Evolutionary conservation across 2,329 filamentous ascomycete species (phyloP).

Genomic region (Cladobotryum protrusum): DNA sequence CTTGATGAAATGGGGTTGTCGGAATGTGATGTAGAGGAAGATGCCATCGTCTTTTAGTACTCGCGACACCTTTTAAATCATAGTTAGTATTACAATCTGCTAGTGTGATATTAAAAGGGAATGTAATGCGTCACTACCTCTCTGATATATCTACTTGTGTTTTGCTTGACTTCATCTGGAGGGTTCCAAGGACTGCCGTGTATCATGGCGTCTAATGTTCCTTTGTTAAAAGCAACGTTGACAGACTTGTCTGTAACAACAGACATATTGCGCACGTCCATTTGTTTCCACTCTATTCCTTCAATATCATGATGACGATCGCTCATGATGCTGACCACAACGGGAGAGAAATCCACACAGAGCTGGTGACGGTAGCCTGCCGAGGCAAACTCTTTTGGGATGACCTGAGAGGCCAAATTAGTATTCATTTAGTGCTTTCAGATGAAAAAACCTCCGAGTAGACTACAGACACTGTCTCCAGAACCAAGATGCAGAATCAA

Average conservation of each 20-base stretch:
- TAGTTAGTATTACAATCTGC: neutral
- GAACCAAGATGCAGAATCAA: constrained; percentile 50
- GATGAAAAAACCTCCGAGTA: neutral
- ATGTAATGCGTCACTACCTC: constrained; percentile 33
- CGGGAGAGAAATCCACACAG: constrained; percentile 51
- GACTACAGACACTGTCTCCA: constrained; percentile 44
- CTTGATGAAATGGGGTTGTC: constrained; percentile 49
- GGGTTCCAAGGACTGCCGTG: constrained; percentile 48
- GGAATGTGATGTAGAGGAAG: constrained; percentile 48
- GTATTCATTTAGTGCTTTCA: neutral
- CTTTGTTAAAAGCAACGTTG: constrained; percentile 53
- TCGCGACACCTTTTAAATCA: constrained; percentile 25
- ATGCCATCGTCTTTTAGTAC: constrained; percentile 41
- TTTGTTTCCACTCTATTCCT: constrained; percentile 42
- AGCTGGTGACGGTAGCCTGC: constrained; percentile 46
- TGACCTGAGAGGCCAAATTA: constrained; percentile 30
- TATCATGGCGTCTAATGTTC: constrained; percentile 51
- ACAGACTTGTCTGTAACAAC: constrained; percentile 34
- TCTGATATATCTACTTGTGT: constrained; percentile 41
- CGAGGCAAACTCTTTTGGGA: constrained; percentile 42
- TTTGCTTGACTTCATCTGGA: constrained; percentile 41
- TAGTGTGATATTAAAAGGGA: neutral
- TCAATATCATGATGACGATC: constrained; percentile 30
- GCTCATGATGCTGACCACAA: constrained; percentile 48
- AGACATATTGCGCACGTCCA: constrained; percentile 47